phyloP scores from a whole-genome alignment of 1,284 basidiomycete species.

The Bondarzewia mesenterica region DNA sequence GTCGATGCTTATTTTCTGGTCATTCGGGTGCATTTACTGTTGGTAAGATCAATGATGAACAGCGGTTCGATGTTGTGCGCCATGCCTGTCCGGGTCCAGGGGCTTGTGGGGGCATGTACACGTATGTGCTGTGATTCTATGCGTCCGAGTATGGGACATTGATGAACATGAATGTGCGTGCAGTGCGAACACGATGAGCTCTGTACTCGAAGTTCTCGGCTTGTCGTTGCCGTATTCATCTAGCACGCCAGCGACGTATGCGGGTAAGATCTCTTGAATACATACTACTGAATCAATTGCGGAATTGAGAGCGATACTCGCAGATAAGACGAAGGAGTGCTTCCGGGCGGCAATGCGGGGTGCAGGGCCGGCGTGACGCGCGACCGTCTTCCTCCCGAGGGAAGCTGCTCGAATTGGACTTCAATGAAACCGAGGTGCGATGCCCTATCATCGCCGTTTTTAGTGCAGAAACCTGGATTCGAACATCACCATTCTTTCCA shows the following conservation, averaged over 20 bases:
- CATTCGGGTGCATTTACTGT: slow-evolving; percentile 54
- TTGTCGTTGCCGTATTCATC: slow-evolving; percentile 89
- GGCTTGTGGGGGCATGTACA: slow-evolving; percentile 79
- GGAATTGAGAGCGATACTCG: slow-evolving; percentile 16
- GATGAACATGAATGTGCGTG: too few species aligned
- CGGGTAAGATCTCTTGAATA: background rate
- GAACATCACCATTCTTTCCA: too few species aligned
- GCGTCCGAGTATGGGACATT: background rate
- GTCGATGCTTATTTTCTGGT: background rate
- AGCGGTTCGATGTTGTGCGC: slow-evolving; percentile 73
- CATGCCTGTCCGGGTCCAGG: slow-evolving; percentile 74
- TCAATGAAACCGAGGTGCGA: slow-evolving; percentile 84
- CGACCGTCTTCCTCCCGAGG: too few species aligned
- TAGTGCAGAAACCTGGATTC: too few species aligned
- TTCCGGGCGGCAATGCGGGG: slow-evolving; percentile 76
- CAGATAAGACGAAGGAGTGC: slow-evolving; percentile 83
- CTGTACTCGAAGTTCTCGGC: slow-evolving; percentile 84
- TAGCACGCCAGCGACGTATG: slow-evolving; percentile 68
- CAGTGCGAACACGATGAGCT: slow-evolving; percentile 85
- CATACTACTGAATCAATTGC: background rate
- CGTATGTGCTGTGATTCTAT: slow-evolving; percentile 31
- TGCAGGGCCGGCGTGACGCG: too few species aligned
- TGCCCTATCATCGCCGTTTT: too few species aligned
- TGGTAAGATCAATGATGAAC: slow-evolving; percentile 69
- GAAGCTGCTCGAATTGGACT: slow-evolving; percentile 74